Evolutionary conservation across 306 rosid genomes (phyloP).

Genomic region (Senna siamea): DNA sequence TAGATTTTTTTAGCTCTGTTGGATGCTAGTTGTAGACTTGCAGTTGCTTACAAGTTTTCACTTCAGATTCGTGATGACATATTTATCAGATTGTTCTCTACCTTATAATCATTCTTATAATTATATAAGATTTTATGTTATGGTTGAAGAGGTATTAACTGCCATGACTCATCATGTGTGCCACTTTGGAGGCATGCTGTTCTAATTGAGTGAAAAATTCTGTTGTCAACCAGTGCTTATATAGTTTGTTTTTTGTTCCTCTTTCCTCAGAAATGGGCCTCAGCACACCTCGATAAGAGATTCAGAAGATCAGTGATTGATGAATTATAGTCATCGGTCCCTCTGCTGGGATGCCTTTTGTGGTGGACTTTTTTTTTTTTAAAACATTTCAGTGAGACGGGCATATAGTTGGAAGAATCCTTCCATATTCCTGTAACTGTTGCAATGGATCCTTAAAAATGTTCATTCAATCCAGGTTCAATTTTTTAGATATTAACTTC

Average conservation of each 20-base stretch:
- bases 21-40: not conserved
- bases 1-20: not conserved
- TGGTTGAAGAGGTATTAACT: not conserved
- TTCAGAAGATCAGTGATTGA: slow-evolving; percentile 1
- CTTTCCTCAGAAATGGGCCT: slow-evolving; percentile 19
- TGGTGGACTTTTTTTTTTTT: not conserved
- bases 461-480: not conserved
- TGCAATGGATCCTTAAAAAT: not conserved
- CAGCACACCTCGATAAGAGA: slow-evolving; percentile 23
- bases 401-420: not conserved
- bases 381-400: not conserved
- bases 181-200: not conserved
- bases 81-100: not conserved
- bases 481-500: not conserved
- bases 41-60: not conserved
- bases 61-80: not conserved
- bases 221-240: slow-evolving; percentile 1
- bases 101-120: not conserved
- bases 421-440: slow-evolving; percentile 2
- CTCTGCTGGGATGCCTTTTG: slow-evolving; percentile 14
- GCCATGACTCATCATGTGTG: not conserved
- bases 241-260: not conserved
- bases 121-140: not conserved
- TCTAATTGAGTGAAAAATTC: not conserved
- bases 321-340: not conserved